phyloP scores from a whole-genome alignment of 2,329 filamentous ascomycete genomes.

The Berkeleyomyces basicola region DNA sequence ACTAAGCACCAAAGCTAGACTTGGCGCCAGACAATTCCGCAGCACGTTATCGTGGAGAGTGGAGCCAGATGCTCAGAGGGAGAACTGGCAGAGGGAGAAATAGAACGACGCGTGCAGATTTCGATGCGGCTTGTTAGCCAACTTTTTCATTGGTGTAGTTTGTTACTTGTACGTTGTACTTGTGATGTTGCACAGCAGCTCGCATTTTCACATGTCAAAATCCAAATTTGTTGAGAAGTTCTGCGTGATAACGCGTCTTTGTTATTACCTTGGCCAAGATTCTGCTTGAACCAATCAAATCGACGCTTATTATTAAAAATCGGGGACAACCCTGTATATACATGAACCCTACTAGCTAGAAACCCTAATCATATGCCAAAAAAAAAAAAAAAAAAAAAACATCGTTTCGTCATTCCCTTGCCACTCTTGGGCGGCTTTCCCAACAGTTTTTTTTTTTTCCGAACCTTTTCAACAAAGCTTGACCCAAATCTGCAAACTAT shows the following conservation, averaged over 20 bases:
- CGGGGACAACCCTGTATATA: neutral
- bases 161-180: no score
- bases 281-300: neutral
- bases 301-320: neutral
- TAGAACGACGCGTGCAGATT: no score
- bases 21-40: no score
- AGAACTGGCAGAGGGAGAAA: no score
- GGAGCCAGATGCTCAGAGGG: no score
- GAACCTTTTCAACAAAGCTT: neutral
- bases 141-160: no score
- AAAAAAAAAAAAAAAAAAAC: neutral
- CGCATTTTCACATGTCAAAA: neutral
- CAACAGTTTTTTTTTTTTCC: neutral
- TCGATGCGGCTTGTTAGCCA: no score
- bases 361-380: slow-evolving; percentile 1
- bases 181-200: neutral
- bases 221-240: neutral
- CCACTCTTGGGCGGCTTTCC: no score
- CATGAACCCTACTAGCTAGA: neutral
- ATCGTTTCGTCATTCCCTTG: neutral
- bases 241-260: neutral
- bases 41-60: no score
- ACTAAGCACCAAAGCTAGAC: no score
- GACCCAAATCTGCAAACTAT: no score
- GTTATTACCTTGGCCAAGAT: neutral